Evolutionary conservation across 345 rosid genomes (phyloP).

Genomic region (Arabis alpina): DNA sequence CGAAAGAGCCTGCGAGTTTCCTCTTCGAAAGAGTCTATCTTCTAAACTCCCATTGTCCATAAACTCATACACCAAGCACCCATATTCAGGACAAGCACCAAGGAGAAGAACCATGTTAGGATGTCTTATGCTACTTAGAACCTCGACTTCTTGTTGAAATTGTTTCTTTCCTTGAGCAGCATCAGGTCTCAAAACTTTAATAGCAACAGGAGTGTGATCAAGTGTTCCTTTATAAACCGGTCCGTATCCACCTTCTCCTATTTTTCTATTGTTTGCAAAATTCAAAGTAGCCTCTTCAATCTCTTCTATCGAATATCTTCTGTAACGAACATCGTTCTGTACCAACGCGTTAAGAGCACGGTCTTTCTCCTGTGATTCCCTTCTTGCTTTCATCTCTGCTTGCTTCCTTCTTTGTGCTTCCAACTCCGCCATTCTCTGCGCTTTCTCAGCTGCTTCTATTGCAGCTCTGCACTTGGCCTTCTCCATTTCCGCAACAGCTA

Average conservation of each 20-base stretch:
- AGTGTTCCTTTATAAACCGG: slow-evolving; percentile 86
- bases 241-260: slow-evolving; percentile 98
- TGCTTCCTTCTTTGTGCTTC: slow-evolving; percentile 70
- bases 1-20: slow-evolving; percentile 67
- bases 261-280: slow-evolving; percentile 55
- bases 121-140: slow-evolving; percentile 81
- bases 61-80: slow-evolving; percentile 88
- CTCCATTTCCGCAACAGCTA: slow-evolving; percentile 79
- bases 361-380: slow-evolving; percentile 71
- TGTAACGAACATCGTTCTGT: slow-evolving; percentile 63
- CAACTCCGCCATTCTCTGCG: slow-evolving; percentile 69
- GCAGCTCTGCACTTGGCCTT: slow-evolving; percentile 87
- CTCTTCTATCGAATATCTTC: slow-evolving; percentile 78
- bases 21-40: slow-evolving; percentile 72
- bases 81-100: slow-evolving; percentile 90
- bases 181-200: slow-evolving; percentile 84
- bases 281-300: slow-evolving; percentile 73
- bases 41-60: slow-evolving; percentile 85
- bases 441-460: slow-evolving; percentile 79
- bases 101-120: slow-evolving; percentile 95
- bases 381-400: slow-evolving; percentile 74
- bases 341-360: slow-evolving; percentile 69
- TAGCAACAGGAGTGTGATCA: slow-evolving; percentile 90
- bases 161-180: slow-evolving; percentile 93
- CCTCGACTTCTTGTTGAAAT: slow-evolving; percentile 93